Conservation (phyloP, 441 rosid genomes). For the Populus trichocarpa region DNA sequence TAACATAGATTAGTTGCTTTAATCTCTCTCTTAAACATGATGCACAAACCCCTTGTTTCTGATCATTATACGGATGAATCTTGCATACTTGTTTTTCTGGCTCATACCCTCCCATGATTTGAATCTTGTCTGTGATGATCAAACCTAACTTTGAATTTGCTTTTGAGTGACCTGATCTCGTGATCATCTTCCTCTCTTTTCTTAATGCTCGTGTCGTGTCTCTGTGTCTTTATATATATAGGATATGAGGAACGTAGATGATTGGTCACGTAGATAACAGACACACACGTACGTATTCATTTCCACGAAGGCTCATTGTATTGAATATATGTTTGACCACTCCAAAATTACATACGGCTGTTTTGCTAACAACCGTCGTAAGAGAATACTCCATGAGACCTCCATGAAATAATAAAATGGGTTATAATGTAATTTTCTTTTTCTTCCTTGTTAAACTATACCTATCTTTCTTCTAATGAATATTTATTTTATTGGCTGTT, state of each 20-base stretch:
- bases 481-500: no score
- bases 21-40: conserved; percentile 65
- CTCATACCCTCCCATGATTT: conserved; percentile 23
- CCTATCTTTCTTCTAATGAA: no score
- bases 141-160: not conserved
- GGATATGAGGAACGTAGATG: not conserved
- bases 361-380: not conserved
- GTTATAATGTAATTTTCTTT: no score
- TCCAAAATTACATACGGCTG: not conserved
- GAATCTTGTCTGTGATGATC: not conserved
- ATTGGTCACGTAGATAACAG: not conserved
- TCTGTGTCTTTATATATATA: no score
- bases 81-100: conserved; percentile 34
- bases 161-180: not conserved
- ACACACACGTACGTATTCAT: no score
- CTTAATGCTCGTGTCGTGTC: not conserved
- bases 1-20: conserved; percentile 27
- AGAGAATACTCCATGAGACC: not conserved
- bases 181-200: not conserved
- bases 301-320: not conserved
- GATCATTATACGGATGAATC: conserved; percentile 45
- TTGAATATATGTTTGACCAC: not conserved
- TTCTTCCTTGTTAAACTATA: no score
- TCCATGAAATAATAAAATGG: no score
- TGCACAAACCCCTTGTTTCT: conserved; percentile 66